Conservation (phyloP, 768 basidiomycete species). For the Suillus placidus region DNA sequence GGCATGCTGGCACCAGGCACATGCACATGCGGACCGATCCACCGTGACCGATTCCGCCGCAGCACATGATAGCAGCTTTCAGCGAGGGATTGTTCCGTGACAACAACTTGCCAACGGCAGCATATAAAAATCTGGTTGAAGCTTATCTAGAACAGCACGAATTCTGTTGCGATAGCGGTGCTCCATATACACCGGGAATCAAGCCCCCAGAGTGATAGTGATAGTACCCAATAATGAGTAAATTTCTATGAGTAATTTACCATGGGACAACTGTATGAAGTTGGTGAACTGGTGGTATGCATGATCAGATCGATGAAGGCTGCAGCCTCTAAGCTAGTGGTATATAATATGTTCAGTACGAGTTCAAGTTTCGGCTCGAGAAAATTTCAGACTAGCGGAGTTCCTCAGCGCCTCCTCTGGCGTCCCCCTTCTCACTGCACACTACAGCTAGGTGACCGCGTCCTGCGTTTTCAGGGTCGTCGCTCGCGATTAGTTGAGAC, state of each 20-base stretch:
- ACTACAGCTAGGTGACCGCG: too few species aligned
- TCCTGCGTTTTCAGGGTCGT: background rate
- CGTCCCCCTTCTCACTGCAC: background rate
- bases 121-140: background rate
- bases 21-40: background rate
- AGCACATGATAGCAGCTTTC: background rate
- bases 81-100: background rate
- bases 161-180: background rate
- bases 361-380: background rate
- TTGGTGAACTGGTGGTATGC: background rate
- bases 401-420: background rate
- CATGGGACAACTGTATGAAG: background rate
- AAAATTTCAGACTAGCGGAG: background rate
- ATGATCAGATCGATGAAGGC: background rate
- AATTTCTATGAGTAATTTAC: background rate
- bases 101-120: background rate
- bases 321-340: background rate
- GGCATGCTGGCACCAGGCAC: background rate
- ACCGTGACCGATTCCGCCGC: background rate
- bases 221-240: background rate
- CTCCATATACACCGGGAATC: background rate
- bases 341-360: background rate
- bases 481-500: background rate
- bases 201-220: background rate
- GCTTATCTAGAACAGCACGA: background rate